Percentiles rank a stretch among this genome's conserved stretches.
These are phyloP conservation scores for Brassica napus DNA, from an alignment of 345 rosid species.

Conservation along the genomic window DNA sequence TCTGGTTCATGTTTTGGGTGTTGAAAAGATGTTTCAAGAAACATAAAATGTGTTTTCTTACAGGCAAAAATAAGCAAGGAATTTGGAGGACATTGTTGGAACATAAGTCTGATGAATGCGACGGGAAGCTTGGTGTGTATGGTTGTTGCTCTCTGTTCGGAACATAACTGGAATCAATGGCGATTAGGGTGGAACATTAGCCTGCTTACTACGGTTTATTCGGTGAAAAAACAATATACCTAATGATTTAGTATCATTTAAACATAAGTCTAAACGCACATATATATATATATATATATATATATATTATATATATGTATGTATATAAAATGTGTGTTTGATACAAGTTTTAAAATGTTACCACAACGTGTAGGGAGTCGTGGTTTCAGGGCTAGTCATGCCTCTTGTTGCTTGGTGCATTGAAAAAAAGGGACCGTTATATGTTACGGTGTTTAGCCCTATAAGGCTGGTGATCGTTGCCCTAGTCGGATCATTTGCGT, in stretches of 20 bases:
- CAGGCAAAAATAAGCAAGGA: slow-evolving; percentile 36
- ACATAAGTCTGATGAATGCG: slow-evolving; percentile 32
- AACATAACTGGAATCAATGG: slow-evolving; percentile 31
- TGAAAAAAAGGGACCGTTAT: slow-evolving; percentile 33
- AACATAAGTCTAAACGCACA: not conserved
- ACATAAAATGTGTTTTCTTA: not conserved
- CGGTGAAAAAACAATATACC: slow-evolving; percentile 19
- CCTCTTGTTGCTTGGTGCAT: slow-evolving; percentile 35
- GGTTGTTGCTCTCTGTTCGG: slow-evolving; percentile 26
- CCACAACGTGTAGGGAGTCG: slow-evolving; percentile 25
- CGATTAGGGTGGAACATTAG: slow-evolving; percentile 36
- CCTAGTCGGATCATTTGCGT: slow-evolving; percentile 34
- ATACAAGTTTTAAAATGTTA: not conserved
- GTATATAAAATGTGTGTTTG: not conserved
- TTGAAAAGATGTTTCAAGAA: slow-evolving; percentile 6
- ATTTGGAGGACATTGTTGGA: slow-evolving; percentile 34
- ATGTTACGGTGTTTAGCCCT: slow-evolving; percentile 35
- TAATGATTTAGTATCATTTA: not conserved
- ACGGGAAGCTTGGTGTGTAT: slow-evolving; percentile 28
- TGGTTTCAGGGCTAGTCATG: slow-evolving; percentile 34
- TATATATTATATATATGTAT: not conserved
- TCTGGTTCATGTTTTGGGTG: not conserved
- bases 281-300: not conserved
- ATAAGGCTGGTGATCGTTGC: slow-evolving; percentile 30
- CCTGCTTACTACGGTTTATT: slow-evolving; percentile 25